Percentiles rank a stretch among this genome's conserved stretches.
Evolutionary conservation across 306 rosid genomes (phyloP).

Genomic region (Malus asiatica): DNA sequence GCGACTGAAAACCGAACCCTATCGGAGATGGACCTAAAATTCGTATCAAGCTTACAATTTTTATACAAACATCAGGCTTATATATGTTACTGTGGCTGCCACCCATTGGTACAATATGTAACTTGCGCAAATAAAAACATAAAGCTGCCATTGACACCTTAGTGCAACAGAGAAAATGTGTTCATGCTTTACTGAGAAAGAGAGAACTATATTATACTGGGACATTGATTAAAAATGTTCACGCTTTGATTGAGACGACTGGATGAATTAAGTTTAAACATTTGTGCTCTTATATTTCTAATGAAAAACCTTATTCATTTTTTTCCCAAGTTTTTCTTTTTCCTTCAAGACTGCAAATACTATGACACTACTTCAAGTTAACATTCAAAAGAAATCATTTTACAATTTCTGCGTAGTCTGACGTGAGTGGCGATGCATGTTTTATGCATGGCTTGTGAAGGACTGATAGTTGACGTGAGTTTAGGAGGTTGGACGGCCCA

Average conservation of each 20-base stretch:
- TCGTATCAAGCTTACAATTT: background rate
- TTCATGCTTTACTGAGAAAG: slow-evolving; percentile 1
- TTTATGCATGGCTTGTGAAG: background rate
- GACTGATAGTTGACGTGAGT: slow-evolving; percentile 4
- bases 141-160: background rate
- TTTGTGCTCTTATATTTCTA: background rate
- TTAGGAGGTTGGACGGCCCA: slow-evolving; percentile 10
- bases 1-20: background rate
- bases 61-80: background rate
- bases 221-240: background rate
- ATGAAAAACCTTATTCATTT: background rate
- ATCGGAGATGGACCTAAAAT: background rate
- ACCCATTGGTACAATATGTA: background rate
- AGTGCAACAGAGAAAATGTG: background rate
- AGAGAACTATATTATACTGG: background rate
- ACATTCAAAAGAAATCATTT: background rate
- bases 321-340: background rate
- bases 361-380: background rate
- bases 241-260: background rate
- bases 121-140: background rate
- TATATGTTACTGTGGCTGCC: background rate
- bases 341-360: too few species aligned
- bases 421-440: slow-evolving; percentile 1
- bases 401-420: background rate
- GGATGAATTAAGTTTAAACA: background rate